phyloP scores from a whole-genome alignment of 164 flowering plant species.

The Aristolochia californica region DNA sequence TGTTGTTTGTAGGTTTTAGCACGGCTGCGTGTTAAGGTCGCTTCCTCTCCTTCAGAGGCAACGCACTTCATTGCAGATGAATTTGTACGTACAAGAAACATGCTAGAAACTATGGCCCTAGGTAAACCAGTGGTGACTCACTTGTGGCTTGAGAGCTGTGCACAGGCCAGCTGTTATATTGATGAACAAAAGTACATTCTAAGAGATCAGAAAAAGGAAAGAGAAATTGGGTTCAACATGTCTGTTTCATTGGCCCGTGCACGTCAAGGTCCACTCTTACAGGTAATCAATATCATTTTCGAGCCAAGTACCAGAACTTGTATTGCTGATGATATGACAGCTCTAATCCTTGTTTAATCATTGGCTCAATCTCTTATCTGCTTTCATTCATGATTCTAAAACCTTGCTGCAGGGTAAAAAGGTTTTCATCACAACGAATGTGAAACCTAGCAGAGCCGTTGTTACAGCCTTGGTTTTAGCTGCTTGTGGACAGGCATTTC shows the following conservation, averaged over 20 bases:
- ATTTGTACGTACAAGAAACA: slow-evolving; percentile 88
- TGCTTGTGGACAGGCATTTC: slow-evolving; percentile 68
- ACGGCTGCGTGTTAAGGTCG: slow-evolving; percentile 47
- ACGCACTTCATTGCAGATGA: slow-evolving; percentile 82
- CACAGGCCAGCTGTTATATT: slow-evolving; percentile 64
- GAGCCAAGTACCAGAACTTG: neutral
- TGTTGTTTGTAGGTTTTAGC: slow-evolving; percentile 37
- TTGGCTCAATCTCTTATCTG: neutral
- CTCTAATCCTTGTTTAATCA: neutral
- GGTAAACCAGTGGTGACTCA: slow-evolving; percentile 87
- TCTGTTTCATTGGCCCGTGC: slow-evolving; percentile 66
- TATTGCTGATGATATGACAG: neutral
- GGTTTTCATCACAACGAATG: slow-evolving; percentile 66
- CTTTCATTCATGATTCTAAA: neutral
- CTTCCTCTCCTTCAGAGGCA: slow-evolving; percentile 58
- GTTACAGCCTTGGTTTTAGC: slow-evolving; percentile 62
- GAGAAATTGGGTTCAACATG: slow-evolving; percentile 81
- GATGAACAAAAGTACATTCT: slow-evolving; percentile 74
- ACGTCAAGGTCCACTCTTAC: slow-evolving; percentile 52
- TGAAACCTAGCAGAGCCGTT: slow-evolving; percentile 67
- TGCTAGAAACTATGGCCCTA: slow-evolving; percentile 88
- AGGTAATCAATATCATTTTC: slow-evolving; percentile 20
- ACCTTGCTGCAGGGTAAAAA: slow-evolving; percentile 49
- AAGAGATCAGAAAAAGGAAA: slow-evolving; percentile 84
- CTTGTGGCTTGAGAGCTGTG: slow-evolving; percentile 85